Evolutionary conservation across 371 early-diverging fungal genomes (phyloP), one percentile per base, ranked within the genome.

Genomic region (Mortierella sp.): DNA sequence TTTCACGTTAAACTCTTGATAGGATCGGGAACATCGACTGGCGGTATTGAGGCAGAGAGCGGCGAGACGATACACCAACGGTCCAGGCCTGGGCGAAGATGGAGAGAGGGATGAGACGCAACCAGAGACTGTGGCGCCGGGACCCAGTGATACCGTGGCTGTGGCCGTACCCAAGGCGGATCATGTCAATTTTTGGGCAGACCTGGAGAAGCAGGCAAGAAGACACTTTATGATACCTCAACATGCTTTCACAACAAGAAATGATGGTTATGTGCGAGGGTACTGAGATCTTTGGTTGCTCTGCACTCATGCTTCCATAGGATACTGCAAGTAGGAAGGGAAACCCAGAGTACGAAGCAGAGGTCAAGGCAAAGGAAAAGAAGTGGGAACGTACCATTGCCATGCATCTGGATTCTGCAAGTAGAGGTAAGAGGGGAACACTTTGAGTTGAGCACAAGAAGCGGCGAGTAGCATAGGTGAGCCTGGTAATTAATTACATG

Each of bases 1-100:
- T 14, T 28, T 31, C 14, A 59, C 11, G 28, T n/a, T 5, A n/a
- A 24, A 46, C 46, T 24, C n/a, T 43, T 71, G 37, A 50, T 83
- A 94, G 91, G 95, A 94, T 76, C 90, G 92, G 59, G 94, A 95
- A 89, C 86, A 90, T 44, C 82, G 92, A 28, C 83, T 93, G 43
- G 75, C 82, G 0, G 69, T 91, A 51, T 75, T 93, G 54, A 80
- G 94, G 69, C 75, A 92, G 69, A 80, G 91, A 70, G 92, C 92
- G 43, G 74, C 88, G 51, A 76, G 78, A 26, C 77, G 89, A 43
- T 70, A 73, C 34, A 53, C 74, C 44, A 74, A 77, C 28, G n/a
- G 50, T 67, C 37, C 71, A 37, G 61, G 13, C 14, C 26, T 34
- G 48, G 19, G 28, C 34, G 31, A 26, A 26, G 21, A n/a, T 21